Percentiles rank a stretch among this genome's conserved stretches.
Evolutionary conservation across 2,329 filamentous ascomycete species (phyloP).

Genomic region (Colletotrichum chrysophilum): DNA sequence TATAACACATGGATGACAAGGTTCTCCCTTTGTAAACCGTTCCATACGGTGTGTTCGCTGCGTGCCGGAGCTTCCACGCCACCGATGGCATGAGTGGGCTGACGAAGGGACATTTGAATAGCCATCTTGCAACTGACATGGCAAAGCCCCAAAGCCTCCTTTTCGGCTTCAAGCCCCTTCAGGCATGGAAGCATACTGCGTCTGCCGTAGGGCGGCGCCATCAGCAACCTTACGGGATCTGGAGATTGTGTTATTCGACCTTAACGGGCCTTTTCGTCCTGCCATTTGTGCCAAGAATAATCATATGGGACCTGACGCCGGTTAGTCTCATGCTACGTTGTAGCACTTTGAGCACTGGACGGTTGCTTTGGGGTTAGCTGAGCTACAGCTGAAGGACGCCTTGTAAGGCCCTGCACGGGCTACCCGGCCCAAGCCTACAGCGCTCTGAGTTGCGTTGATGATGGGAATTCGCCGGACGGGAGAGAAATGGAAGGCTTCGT

Average conservation of each 20-base stretch:
- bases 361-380: constrained; percentile 1
- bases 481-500: background rate
- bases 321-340: constrained; percentile 16
- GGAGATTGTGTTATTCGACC: background rate
- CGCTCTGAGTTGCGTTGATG: background rate
- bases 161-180: background rate
- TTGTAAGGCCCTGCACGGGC: background rate
- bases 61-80: background rate
- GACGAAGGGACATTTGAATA: background rate
- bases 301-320: background rate
- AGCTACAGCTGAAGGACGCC: constrained; percentile 3
- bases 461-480: background rate
- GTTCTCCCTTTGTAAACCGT: background rate
- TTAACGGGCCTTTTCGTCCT: background rate
- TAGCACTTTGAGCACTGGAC: background rate
- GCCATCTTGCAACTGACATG: background rate
- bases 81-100: background rate
- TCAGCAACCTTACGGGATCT: background rate
- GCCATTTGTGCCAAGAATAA: constrained; percentile 4
- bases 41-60: background rate
- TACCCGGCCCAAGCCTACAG: background rate
- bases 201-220: background rate
- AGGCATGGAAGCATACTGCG: background rate
- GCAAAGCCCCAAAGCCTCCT: background rate
- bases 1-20: background rate